Conservation (phyloP, 257 asterid genomes). For the Cruciata laevipes region DNA sequence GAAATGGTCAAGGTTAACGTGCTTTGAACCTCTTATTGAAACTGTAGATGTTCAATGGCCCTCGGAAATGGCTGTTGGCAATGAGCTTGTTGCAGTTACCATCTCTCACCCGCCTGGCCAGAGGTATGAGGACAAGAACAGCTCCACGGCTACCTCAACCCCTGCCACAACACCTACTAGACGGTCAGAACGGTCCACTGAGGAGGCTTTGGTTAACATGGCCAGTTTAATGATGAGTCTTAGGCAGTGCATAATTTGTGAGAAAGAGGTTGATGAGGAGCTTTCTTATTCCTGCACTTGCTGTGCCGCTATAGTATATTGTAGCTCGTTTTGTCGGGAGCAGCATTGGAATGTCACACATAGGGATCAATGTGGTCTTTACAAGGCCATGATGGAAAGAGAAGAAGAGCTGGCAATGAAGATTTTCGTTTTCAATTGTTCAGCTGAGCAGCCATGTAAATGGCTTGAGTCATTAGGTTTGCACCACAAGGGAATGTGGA, state of each 20-base stretch:
- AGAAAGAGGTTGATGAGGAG: slow-evolving; percentile 21
- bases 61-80: slow-evolving; percentile 27
- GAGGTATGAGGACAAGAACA: slow-evolving; percentile 19
- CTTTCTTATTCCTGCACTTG: slow-evolving; percentile 24
- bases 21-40: slow-evolving; percentile 42
- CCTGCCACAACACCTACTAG: slow-evolving; percentile 20
- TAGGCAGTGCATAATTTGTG: slow-evolving; percentile 23
- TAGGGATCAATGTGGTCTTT: slow-evolving; percentile 21
- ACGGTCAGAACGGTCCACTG: slow-evolving; percentile 13
- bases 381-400: slow-evolving; percentile 36
- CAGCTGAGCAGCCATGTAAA: slow-evolving; percentile 27
- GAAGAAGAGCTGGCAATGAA: slow-evolving; percentile 29
- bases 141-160: slow-evolving; percentile 13
- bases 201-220: slow-evolving; percentile 21
- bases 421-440: slow-evolving; percentile 20
- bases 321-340: slow-evolving; percentile 28
- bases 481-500: slow-evolving; percentile 37
- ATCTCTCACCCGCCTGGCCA: slow-evolving; percentile 38
- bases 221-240: neutral
- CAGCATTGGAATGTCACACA: slow-evolving; percentile 29
- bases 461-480: slow-evolving; percentile 31
- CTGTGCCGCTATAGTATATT: slow-evolving; percentile 27
- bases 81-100: slow-evolving; percentile 47
- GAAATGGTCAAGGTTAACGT: slow-evolving; percentile 27
- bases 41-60: slow-evolving; percentile 59